A percentile compares a stretch with the other conserved stretches of the same genome.
Conservation (phyloP, 208 protist genomes). For the Borovskyia barvae region DNA sequence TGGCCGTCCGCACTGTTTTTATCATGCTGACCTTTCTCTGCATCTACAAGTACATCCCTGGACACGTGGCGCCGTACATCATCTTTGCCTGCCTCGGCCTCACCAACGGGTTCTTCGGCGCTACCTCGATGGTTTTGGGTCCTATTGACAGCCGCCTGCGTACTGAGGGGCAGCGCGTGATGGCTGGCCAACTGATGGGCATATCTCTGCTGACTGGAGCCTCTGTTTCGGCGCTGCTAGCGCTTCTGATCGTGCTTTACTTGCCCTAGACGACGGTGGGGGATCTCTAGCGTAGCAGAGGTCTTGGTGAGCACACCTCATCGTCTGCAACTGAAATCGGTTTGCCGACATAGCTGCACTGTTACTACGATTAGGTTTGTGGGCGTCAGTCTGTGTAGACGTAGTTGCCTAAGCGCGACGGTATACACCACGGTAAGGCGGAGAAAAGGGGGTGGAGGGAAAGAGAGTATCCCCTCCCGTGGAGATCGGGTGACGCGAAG, state of each 20-base stretch:
- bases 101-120: slow-evolving; percentile 78
- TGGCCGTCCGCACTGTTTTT: slow-evolving; percentile 50
- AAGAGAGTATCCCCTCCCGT: no score
- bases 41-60: slow-evolving; percentile 78
- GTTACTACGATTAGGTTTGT: no score
- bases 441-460: no score
- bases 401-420: no score
- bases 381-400: no score
- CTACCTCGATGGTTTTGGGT: slow-evolving; percentile 77
- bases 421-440: no score
- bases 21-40: slow-evolving; percentile 76
- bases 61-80: slow-evolving; percentile 54
- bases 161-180: slow-evolving; percentile 69
- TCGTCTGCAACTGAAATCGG: no score
- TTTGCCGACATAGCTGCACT: no score
- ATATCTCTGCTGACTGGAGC: slow-evolving; percentile 65
- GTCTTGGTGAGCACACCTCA: no score
- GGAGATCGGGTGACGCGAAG: no score
- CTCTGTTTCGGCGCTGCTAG: slow-evolving; percentile 56
- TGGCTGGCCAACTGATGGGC: slow-evolving; percentile 83
- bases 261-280: slow-evolving; percentile 51
- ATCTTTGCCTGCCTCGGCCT: slow-evolving; percentile 56
- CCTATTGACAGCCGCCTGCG: slow-evolving; percentile 43
- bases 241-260: slow-evolving; percentile 61
- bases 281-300: not conserved